Percentiles rank a stretch among this genome's conserved stretches.
These are phyloP conservation scores for Glycine tomentella DNA, from an alignment of 306 rosid species.

Conservation along the genomic window DNA sequence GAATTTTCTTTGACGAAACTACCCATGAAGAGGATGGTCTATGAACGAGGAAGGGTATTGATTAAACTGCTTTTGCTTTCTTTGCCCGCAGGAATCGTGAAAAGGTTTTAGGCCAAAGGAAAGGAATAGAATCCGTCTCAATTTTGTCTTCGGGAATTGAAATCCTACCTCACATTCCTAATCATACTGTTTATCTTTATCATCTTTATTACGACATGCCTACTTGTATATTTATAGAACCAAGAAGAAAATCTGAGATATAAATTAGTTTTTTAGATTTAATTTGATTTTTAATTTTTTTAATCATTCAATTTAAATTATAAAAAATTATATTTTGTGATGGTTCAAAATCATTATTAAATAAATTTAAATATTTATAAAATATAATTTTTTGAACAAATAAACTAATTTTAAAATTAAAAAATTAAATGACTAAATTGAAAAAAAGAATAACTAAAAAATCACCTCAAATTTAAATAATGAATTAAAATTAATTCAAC, in stretches of 20 bases:
- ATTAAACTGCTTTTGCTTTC: conserved; percentile 44
- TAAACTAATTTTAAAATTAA: no score
- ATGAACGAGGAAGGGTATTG: conserved; percentile 33
- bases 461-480: no score
- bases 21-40: conserved; percentile 33
- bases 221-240: not conserved
- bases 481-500: no score
- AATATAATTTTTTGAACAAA: no score
- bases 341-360: no score
- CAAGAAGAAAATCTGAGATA: not conserved
- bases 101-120: conserved; percentile 38
- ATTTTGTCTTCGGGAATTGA: not conserved
- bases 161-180: conserved; percentile 4
- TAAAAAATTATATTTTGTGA: no score
- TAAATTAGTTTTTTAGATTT: no score
- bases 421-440: no score
- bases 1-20: conserved; percentile 22
- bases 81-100: conserved; percentile 46
- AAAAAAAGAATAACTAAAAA: no score
- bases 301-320: no score
- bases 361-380: no score
- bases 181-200: not conserved
- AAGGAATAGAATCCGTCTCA: conserved; percentile 48
- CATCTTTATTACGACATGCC: not conserved
- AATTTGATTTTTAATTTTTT: no score